Evolutionary conservation across 345 rosid species (phyloP).

Genomic region (Sisymbrium altissimum): DNA sequence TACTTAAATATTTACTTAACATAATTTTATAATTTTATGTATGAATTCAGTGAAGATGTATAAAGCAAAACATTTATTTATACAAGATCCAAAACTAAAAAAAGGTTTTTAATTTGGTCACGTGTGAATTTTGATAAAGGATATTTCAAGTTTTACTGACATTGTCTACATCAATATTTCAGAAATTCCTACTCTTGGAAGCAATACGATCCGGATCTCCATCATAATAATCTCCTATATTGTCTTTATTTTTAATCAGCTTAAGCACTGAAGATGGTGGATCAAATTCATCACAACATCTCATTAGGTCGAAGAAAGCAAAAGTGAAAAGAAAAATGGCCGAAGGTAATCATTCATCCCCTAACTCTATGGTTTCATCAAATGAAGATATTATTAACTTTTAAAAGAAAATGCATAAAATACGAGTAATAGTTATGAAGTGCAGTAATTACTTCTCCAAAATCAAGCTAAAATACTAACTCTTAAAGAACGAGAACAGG

Average conservation of each 20-base stretch:
- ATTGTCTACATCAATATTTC: not conserved
- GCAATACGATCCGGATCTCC: not conserved
- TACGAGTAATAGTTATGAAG: too few species aligned
- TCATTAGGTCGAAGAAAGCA: not conserved
- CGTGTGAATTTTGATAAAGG: not conserved
- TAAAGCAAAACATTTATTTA: not conserved
- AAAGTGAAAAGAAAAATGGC: not conserved
- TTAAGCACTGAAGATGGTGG: not conserved
- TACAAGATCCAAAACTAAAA: not conserved
- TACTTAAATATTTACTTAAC: not conserved
- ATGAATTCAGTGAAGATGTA: not conserved
- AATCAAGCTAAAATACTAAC: not conserved
- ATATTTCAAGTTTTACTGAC: not conserved
- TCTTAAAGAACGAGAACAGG: not conserved
- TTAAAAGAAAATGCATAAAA: not conserved
- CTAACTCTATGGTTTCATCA: not conserved
- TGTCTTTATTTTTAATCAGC: not conserved
- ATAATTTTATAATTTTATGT: not conserved
- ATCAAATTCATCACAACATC: not conserved
- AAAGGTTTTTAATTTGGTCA: not conserved
- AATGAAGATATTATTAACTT: too few species aligned
- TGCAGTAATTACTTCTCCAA: too few species aligned
- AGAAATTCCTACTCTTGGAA: not conserved
- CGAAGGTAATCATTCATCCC: not conserved
- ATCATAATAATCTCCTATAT: not conserved